Conservation (phyloP, 495 filamentous ascomycete genomes). For the Trichoderma orchidacearum region DNA sequence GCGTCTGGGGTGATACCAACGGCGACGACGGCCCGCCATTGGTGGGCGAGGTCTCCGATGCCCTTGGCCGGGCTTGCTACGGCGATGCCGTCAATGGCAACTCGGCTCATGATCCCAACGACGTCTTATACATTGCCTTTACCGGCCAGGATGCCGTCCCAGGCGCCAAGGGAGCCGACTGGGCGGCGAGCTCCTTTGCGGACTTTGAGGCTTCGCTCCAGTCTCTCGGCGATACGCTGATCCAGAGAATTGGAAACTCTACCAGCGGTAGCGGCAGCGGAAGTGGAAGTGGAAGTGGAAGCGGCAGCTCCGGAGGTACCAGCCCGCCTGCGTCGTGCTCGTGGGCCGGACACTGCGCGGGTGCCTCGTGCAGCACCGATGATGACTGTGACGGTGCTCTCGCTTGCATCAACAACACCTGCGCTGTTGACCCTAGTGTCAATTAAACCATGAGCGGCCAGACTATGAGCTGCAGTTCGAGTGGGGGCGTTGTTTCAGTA, state of each 20-base stretch:
- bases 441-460: too few species aligned
- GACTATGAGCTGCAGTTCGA: too few species aligned
- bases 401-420: not conserved
- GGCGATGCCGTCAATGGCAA: slow-evolving; percentile 30
- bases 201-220: slow-evolving; percentile 38
- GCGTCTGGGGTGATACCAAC: slow-evolving; percentile 56
- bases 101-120: slow-evolving; percentile 23
- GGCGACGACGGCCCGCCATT: slow-evolving; percentile 32
- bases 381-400: not conserved
- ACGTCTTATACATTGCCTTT: slow-evolving; percentile 46
- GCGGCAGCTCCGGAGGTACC: too few species aligned
- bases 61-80: slow-evolving; percentile 46
- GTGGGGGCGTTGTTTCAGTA: too few species aligned
- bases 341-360: not conserved
- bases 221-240: slow-evolving; percentile 28
- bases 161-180: slow-evolving; percentile 31
- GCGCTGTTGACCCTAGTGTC: too few species aligned
- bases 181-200: slow-evolving; percentile 26
- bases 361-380: not conserved
- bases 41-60: slow-evolving; percentile 44
- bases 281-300: too few species aligned
- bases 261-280: too few species aligned
- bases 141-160: slow-evolving; percentile 32
- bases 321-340: not conserved
- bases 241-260: slow-evolving; percentile 8